Percentiles rank a stretch among this genome's conserved stretches.
phyloP scores from a whole-genome alignment of 768 basidiomycete species.

The Lentinus tigrinus region DNA sequence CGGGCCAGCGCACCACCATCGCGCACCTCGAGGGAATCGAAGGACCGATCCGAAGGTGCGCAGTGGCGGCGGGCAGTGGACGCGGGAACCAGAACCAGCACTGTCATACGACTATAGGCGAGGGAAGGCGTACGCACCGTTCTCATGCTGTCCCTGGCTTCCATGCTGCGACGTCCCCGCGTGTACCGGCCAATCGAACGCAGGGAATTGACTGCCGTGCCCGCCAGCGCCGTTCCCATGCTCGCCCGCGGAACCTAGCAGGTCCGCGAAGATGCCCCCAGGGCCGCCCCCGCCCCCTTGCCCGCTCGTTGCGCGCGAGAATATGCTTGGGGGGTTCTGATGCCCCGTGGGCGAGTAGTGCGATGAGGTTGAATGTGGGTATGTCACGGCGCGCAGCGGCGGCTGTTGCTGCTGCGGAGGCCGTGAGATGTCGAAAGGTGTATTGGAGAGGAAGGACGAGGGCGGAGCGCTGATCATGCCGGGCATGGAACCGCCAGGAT shows the following conservation, averaged over 20 bases:
- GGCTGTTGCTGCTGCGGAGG: background rate
- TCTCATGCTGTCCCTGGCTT: conserved; percentile 13
- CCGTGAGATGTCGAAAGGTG: conserved; percentile 17
- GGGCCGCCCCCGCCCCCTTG: conserved; percentile 17
- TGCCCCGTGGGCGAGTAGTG: conserved; percentile 17
- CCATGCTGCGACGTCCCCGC: conserved; percentile 13
- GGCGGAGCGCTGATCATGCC: conserved; percentile 16
- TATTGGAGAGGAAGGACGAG: conserved; percentile 11
- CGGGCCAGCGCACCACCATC: background rate
- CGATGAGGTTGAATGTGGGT: conserved; percentile 7
- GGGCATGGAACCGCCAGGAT: conserved; percentile 1
- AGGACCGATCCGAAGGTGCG: background rate
- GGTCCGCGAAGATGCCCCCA: conserved; percentile 25
- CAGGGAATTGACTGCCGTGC: conserved; percentile 7
- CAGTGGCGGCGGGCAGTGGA: background rate
- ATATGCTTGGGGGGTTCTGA: conserved; percentile 10
- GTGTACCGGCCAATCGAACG: conserved; percentile 29
- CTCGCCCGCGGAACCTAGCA: conserved; percentile 18
- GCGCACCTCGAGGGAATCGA: too few relatives aligned
- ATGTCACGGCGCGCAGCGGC: conserved; percentile 18
- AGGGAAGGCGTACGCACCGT: conserved; percentile 13
- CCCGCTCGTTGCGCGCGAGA: conserved; percentile 3
- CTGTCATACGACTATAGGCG: too few relatives aligned
- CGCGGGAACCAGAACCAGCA: background rate
- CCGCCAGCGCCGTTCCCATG: conserved; percentile 12